Evolutionary conservation across 2,329 filamentous ascomycete species (phyloP).

Genomic region (Simplicillium sp.): DNA sequence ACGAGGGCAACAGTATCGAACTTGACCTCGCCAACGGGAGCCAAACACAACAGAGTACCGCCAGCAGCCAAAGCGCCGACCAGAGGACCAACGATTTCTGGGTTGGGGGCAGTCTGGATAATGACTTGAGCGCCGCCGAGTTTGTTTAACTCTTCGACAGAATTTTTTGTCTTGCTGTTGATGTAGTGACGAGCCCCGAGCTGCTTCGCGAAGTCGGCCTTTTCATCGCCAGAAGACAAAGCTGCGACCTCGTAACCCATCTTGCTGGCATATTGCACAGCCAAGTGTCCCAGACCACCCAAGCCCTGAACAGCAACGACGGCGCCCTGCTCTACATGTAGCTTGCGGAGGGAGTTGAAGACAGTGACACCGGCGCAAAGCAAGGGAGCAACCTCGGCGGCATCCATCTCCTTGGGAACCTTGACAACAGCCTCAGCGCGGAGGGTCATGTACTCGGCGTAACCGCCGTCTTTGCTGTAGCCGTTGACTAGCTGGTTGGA

Average conservation of each 20-base stretch:
- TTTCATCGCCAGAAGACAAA: conserved; percentile 55
- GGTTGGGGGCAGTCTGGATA: conserved; percentile 53
- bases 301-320: conserved; percentile 56
- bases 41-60: conserved; percentile 53
- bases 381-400: conserved; percentile 46
- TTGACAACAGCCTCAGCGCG: conserved; percentile 50
- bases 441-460: conserved; percentile 52
- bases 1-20: conserved; percentile 34
- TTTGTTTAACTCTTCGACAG: conserved; percentile 35
- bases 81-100: conserved; percentile 42
- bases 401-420: conserved; percentile 42
- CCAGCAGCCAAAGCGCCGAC: conserved; percentile 40
- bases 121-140: conserved; percentile 55
- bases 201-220: conserved; percentile 54
- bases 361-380: conserved; percentile 58
- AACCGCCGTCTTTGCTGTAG: conserved; percentile 56
- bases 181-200: conserved; percentile 35
- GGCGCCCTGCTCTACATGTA: conserved; percentile 40
- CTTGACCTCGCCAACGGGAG: conserved; percentile 36
- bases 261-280: conserved; percentile 64
- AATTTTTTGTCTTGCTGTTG: conserved; percentile 42
- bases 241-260: conserved; percentile 70
- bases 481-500: conserved; percentile 52
- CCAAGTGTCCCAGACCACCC: conserved; percentile 68
- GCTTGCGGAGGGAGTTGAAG: conserved; percentile 49